phyloP scores from a whole-genome alignment of 129 eudicot genomes.

The Flaveria trinervia region DNA sequence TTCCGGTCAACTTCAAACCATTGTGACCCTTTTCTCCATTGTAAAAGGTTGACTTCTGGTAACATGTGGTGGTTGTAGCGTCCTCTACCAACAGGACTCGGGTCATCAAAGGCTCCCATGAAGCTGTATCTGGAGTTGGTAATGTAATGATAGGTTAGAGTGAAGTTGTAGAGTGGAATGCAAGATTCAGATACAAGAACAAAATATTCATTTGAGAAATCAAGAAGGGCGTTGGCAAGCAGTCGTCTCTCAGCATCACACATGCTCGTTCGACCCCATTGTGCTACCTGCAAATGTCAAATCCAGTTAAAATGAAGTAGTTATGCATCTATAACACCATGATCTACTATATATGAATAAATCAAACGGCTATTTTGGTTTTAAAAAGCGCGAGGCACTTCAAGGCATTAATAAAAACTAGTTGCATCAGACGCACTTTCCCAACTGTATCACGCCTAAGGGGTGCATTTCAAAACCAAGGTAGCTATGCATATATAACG shows the following conservation, averaged over 20 bases:
- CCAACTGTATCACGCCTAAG: background rate
- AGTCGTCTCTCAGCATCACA: slow-evolving; percentile 95
- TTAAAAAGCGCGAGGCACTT: background rate
- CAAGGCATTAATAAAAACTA: background rate
- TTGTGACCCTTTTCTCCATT: slow-evolving; percentile 96
- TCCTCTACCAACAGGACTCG: slow-evolving; percentile 83
- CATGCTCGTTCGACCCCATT: slow-evolving; percentile 97
- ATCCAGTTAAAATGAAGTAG: background rate
- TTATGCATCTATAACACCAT: background rate
- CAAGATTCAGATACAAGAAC: slow-evolving; percentile 90
- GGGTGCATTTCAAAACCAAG: background rate
- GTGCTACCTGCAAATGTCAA: slow-evolving; percentile 47
- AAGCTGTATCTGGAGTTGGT: slow-evolving; percentile 69
- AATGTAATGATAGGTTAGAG: slow-evolving; percentile 61
- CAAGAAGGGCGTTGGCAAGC: slow-evolving; percentile 87
- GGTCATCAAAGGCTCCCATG: slow-evolving; percentile 91
- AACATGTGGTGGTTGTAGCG: slow-evolving; percentile 69
- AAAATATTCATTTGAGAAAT: slow-evolving; percentile 78
- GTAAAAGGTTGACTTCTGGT: slow-evolving; percentile 75
- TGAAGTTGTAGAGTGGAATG: slow-evolving; percentile 87
- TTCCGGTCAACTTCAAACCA: slow-evolving; percentile 88
- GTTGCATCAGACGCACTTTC: too few species aligned
- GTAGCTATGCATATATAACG: slow-evolving; percentile 4
- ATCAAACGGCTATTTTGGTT: too few species aligned
- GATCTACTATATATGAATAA: background rate